These are phyloP conservation scores for Yarrowia sp. DNA, from an alignment of 805 yeast species.

Conservation along the genomic window DNA sequence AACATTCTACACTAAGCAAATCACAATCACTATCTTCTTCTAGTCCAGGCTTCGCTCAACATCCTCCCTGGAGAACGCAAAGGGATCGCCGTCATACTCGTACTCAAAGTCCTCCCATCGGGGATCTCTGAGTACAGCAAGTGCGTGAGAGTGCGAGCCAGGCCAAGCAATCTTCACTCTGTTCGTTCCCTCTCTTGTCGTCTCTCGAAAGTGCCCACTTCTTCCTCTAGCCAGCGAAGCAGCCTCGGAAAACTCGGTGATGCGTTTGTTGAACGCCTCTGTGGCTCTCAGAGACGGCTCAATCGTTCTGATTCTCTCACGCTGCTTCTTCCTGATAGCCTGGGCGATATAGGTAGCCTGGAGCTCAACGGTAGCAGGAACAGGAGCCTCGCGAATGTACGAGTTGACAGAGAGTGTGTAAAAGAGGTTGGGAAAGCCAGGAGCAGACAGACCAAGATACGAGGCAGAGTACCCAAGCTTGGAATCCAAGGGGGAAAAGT, in stretches of 20 bases:
- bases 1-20: too few relatives aligned
- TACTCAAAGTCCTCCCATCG: constrained; percentile 30
- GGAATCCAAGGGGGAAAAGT: constrained; percentile 18
- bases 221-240: background rate
- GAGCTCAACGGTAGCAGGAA: constrained; percentile 9
- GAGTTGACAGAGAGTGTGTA: constrained; percentile 27
- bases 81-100: constrained; percentile 28
- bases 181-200: background rate
- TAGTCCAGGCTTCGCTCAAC: too few relatives aligned
- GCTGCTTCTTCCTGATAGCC: constrained; percentile 18
- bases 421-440: constrained; percentile 28
- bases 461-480: constrained; percentile 6
- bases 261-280: constrained; percentile 15
- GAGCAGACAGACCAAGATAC: constrained; percentile 25
- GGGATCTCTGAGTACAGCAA: constrained; percentile 14
- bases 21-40: too few relatives aligned
- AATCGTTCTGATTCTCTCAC: constrained; percentile 6
- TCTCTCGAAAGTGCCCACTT: background rate
- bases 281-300: constrained; percentile 13
- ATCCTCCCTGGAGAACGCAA: constrained; percentile 29
- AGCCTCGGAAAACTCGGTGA: constrained; percentile 9
- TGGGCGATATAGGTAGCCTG: constrained; percentile 23
- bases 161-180: constrained; percentile 27
- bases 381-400: constrained; percentile 10
- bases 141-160: constrained; percentile 28